Percentiles rank a stretch among this genome's conserved stretches.
phyloP scores from a whole-genome alignment of 2,329 filamentous ascomycete species.

The Endocalyx cinctus region DNA sequence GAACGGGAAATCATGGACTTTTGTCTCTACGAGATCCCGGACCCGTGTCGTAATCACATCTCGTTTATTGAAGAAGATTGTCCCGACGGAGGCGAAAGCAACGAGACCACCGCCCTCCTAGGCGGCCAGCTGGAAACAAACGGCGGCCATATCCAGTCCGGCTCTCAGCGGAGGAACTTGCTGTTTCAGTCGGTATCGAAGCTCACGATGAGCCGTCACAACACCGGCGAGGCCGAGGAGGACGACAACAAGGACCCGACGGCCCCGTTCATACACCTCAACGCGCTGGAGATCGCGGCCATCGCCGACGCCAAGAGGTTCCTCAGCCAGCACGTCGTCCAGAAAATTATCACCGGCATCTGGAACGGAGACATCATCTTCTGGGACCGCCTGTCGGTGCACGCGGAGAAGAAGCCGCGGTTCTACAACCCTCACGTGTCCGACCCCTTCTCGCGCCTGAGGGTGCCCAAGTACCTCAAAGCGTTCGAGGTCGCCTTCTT shows the following conservation, averaged over 20 bases:
- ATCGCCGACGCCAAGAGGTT: slow-evolving; percentile 70
- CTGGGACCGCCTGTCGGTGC: slow-evolving; percentile 62
- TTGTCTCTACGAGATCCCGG: slow-evolving; percentile 68
- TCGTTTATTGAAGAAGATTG: slow-evolving; percentile 14
- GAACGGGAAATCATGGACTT: slow-evolving; percentile 71
- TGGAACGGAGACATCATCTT: slow-evolving; percentile 73
- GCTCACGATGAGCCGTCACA: slow-evolving; percentile 46
- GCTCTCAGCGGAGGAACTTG: slow-evolving; percentile 43
- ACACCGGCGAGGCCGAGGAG: slow-evolving; percentile 37
- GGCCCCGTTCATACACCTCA: slow-evolving; percentile 70
- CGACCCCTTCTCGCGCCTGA: slow-evolving; percentile 64
- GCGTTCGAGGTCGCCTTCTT: slow-evolving; percentile 70
- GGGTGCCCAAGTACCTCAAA: slow-evolving; percentile 69
- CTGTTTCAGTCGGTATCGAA: slow-evolving; percentile 51
- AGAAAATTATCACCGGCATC: slow-evolving; percentile 66
- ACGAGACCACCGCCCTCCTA: slow-evolving; percentile 46
- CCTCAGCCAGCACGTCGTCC: slow-evolving; percentile 64
- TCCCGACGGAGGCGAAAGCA: slow-evolving; percentile 36
- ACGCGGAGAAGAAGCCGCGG: slow-evolving; percentile 61
- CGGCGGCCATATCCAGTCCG: slow-evolving; percentile 24
- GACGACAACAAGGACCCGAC: slow-evolving; percentile 59
- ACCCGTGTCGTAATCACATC: slow-evolving; percentile 22
- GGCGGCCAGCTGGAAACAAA: slow-evolving; percentile 20
- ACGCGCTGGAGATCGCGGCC: slow-evolving; percentile 73
- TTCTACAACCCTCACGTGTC: slow-evolving; percentile 57